A percentile compares a stretch with the other conserved stretches of the same genome.
phyloP scores from a whole-genome alignment of 345 rosid species.

The Raphanus sativus region DNA sequence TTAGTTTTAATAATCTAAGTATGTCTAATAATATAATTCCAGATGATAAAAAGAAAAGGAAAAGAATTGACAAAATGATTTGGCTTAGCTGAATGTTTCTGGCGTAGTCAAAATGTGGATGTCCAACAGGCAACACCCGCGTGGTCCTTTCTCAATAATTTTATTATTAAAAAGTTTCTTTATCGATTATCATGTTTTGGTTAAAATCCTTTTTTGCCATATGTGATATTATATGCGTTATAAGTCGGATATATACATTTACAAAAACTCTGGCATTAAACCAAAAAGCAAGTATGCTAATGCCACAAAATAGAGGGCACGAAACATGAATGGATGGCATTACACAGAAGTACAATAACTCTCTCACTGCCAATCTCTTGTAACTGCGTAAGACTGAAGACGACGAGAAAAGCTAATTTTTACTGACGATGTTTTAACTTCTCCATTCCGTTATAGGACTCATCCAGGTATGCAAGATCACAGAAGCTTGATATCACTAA shows the following conservation, averaged over 20 bases:
- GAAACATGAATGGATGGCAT: too few species aligned
- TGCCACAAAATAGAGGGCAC: not conserved
- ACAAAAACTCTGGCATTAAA: not conserved
- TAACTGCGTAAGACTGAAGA: too few species aligned
- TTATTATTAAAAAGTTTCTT: not conserved
- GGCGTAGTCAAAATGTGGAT: slow-evolving; percentile 20
- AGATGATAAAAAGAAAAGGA: not conserved
- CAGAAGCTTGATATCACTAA: not conserved
- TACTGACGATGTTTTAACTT: too few species aligned
- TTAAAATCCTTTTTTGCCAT: not conserved
- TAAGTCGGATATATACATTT: not conserved
- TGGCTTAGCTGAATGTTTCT: slow-evolving; percentile 7
- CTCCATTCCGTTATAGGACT: not conserved
- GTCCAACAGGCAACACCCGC: slow-evolving; percentile 14
- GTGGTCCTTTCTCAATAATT: slow-evolving; percentile 2
- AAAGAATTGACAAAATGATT: not conserved
- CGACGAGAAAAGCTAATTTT: too few species aligned
- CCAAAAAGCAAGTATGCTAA: not conserved
- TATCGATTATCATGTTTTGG: not conserved
- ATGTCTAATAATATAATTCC: not conserved
- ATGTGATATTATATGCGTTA: not conserved
- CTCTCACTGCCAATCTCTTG: too few species aligned
- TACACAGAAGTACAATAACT: too few species aligned
- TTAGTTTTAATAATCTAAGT: not conserved
- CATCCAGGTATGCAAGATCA: not conserved